Base-by-base conservation (phyloP, 352 stramenopile species). In the Globisporangium yorkense region DNA sequence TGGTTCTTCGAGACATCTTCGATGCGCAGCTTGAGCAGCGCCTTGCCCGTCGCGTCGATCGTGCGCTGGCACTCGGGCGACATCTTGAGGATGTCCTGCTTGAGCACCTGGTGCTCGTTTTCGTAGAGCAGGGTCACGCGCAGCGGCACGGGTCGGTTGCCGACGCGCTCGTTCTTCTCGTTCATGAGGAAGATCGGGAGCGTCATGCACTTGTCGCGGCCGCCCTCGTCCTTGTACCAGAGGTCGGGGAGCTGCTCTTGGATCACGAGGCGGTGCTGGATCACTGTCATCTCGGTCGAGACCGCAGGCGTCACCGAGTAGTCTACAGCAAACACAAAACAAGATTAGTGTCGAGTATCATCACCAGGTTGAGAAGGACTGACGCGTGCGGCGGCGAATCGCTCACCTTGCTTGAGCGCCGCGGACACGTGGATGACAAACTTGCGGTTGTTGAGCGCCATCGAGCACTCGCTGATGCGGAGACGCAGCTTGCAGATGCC, bases 1-100 rank as follows among this genome's bases (percentile, higher is more conserved):
- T 98, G 94, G 77, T 98, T 99, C 74, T 98, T 98, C 3, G 87
- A 97, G 35, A 98, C 92, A 66, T 98, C 95, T 62, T 98, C 89
- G 24, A 98, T 97, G 18, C 95, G 83, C 41, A 98, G 76, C 51
- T 94, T 90, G 6, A 98, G 67, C 47, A 86, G 68, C 7, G 86
- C 80, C 24, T 90, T 91, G 2, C 89, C 92, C 0, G 77, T 81
- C 43, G 78, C 78, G 61, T 96, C 84, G 41, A 96, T 97, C 52
- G 80, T 91, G 47, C 78, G 88, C 64, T 88, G 80, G 52, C 72
- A 97, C 65, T 89, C 87, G 21, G 74, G 84, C 2, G 75, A 93
- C 66, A 95, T 88, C 67, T 97, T 94, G 18, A 98, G 63, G 47
- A 98, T 97, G 62, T 98, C 88, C 66, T 98, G 94, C 71, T 98